These are phyloP conservation scores for Raphanus raphanistrum DNA, from an alignment of 345 rosid genomes.

Conservation along the genomic window DNA sequence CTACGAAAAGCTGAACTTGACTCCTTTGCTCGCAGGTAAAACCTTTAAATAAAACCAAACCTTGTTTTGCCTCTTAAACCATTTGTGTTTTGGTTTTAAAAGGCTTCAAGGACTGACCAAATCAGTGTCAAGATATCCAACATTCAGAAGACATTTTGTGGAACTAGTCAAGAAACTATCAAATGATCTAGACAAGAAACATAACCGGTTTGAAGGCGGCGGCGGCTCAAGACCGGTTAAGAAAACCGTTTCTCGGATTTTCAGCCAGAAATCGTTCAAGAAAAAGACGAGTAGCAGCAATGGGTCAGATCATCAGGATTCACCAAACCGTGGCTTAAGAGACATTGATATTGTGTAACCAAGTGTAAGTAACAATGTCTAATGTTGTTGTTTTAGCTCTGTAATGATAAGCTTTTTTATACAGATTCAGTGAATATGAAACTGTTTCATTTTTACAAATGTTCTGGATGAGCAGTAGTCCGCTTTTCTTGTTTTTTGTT, in stretches of 20 bases:
- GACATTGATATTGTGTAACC: slow-evolving; percentile 49
- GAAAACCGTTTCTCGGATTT: slow-evolving; percentile 55
- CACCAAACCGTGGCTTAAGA: slow-evolving; percentile 36
- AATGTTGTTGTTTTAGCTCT: slow-evolving; percentile 6
- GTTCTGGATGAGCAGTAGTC: background rate
- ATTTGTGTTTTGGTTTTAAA: background rate
- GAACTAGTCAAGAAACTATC: slow-evolving; percentile 52
- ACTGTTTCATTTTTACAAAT: slow-evolving; percentile 25
- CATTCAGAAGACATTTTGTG: slow-evolving; percentile 65
- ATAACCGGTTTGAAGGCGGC: slow-evolving; percentile 35
- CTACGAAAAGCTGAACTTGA: slow-evolving; percentile 80
- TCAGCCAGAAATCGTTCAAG: slow-evolving; percentile 63
- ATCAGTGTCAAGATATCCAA: slow-evolving; percentile 83
- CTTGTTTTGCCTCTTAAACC: background rate
- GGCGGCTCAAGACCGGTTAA: slow-evolving; percentile 38
- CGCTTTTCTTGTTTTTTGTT: slow-evolving; percentile 17
- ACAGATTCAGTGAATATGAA: slow-evolving; percentile 21
- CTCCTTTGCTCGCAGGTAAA: slow-evolving; percentile 88
- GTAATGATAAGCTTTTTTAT: slow-evolving; percentile 24
- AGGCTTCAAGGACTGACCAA: slow-evolving; percentile 85
- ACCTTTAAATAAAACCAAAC: too few species aligned
- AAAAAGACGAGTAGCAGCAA: slow-evolving; percentile 46
- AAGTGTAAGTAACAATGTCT: background rate
- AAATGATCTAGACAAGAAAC: slow-evolving; percentile 61
- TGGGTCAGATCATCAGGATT: slow-evolving; percentile 58